These are phyloP conservation scores for Rostrohypoxylon terebratum DNA, from an alignment of 495 filamentous ascomycete genomes.

Conservation along the genomic window DNA sequence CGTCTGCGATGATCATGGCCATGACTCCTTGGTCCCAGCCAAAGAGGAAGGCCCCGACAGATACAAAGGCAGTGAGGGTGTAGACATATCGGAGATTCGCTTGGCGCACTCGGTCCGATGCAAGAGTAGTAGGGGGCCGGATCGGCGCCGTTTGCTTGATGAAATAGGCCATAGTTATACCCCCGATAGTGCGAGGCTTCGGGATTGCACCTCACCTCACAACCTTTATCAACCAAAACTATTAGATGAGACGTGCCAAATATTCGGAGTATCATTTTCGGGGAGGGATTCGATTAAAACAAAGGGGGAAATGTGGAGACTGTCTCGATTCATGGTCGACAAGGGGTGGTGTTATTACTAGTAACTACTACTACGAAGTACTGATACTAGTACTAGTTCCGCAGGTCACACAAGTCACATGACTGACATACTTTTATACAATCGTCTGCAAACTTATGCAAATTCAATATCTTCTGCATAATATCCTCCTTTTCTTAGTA, in stretches of 20 bases:
- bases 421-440: not conserved
- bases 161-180: conserved; percentile 23
- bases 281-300: conserved; percentile 9
- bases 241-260: not conserved
- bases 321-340: not conserved
- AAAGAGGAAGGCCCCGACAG: conserved; percentile 59
- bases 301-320: conserved; percentile 19
- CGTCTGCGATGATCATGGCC: conserved; percentile 65
- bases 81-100: conserved; percentile 43
- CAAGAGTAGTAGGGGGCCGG: conserved; percentile 24
- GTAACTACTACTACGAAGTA: too few relatives aligned
- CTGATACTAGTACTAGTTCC: too few relatives aligned
- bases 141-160: conserved; percentile 43
- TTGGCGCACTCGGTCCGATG: conserved; percentile 13
- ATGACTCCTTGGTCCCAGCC: conserved; percentile 69
- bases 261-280: conserved; percentile 1
- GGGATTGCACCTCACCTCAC: not conserved
- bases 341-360: conserved; percentile 7
- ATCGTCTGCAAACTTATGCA: too few relatives aligned
- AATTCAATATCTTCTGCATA: not conserved
- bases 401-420: conserved; percentile 25
- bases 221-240: not conserved
- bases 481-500: too few relatives aligned
- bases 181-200: not conserved
- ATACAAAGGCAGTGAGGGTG: conserved; percentile 45